Evolutionary conservation across 225 moss, liverwort and hornwort genomes (phyloP), one percentile per base, ranked within the genome.

Genomic region (Straminergon stramineum): DNA sequence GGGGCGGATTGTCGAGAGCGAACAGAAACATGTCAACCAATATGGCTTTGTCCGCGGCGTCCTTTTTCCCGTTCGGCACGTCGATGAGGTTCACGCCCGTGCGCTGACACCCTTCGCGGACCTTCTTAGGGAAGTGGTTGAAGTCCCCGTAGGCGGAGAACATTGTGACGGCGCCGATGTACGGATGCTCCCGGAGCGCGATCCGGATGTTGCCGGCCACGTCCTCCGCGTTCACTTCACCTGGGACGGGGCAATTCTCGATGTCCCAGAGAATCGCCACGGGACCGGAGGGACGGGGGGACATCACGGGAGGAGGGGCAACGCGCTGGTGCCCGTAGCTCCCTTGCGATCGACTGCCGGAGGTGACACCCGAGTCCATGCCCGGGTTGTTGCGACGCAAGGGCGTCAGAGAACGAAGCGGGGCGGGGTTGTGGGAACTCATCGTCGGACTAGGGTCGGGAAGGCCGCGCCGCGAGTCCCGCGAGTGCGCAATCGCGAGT

Each of bases 31-130:
- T 90, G 87, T 99, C 99, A 48, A 97, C 97, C 45, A 99, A 93
- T 37, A 99, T 99, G 32, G 99, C 99, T 87, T 99, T 99, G 76
- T 99, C 99, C 4, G 96, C 92, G 28, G 99, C 96, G 90, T 99
- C 97, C 88, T 99, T 99, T 88, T 95, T 97, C 62, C 98, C 98
- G 67, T 95, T 96, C 6, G 97, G 97, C 56, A 99, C 98, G 90
- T 99, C 98, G 90, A 97, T 97, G 70, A 99, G 96, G 91, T 97
- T 97, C 43, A 99, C 97, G 68, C 97, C 98, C 69, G 97, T 99
- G 77, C 97, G 92, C 71, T 97, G 97, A 87, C 96, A 97, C 12
- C 97, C 98, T 89, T 99, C 97, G 31, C 98, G 94, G 15, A 97
- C 97, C 89, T 96, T 99, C 92, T 91, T 94, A 2, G 96, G 93